These are phyloP conservation scores for Fremontodendron californicum DNA, from an alignment of 345 rosid genomes.

Conservation along the genomic window DNA sequence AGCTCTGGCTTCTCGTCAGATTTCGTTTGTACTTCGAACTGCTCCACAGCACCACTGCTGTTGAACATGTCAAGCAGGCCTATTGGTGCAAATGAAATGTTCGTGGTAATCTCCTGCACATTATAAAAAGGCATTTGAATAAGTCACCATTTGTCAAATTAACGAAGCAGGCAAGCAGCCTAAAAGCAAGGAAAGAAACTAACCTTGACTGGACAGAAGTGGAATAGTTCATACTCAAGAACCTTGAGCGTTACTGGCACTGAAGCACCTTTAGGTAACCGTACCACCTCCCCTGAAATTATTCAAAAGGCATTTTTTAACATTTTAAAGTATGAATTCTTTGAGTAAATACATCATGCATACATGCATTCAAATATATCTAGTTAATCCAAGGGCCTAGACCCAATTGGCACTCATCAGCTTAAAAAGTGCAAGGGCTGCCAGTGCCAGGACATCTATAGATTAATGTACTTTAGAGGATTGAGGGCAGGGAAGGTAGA, in stretches of 20 bases:
- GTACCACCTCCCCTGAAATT: constrained; percentile 63
- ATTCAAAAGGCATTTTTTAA: neutral
- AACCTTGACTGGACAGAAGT: constrained; percentile 55
- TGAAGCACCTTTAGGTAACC: constrained; percentile 70
- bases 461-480: neutral
- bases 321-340: neutral
- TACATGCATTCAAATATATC: neutral
- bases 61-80: constrained; percentile 91
- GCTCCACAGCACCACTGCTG: constrained; percentile 66
- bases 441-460: neutral
- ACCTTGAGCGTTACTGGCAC: constrained; percentile 71
- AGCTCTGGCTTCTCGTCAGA: constrained; percentile 34
- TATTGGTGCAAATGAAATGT: constrained; percentile 71
- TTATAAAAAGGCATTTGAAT: constrained; percentile 11
- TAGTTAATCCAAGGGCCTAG: too few relatives aligned
- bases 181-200: neutral
- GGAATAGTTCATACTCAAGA: constrained; percentile 77
- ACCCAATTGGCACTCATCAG: neutral
- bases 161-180: neutral
- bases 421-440: neutral
- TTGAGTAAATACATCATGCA: neutral
- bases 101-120: constrained; percentile 52
- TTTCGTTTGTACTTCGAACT: constrained; percentile 39
- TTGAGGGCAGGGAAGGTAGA: neutral
- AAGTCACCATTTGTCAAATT: neutral